Conservation (phyloP, 2,329 filamentous ascomycete genomes). For the Penicillium sp. region DNA sequence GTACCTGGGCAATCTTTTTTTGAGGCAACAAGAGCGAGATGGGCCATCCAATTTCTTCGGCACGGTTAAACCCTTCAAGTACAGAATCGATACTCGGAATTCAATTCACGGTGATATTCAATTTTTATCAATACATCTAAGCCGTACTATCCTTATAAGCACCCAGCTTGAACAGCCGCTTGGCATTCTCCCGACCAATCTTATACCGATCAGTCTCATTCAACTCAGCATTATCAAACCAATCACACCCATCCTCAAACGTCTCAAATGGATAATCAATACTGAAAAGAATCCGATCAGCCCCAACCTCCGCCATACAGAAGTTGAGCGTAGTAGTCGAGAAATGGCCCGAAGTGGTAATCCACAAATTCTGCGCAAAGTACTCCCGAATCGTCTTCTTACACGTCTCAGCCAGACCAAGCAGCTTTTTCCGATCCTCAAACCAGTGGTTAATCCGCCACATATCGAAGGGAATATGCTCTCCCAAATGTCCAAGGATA, state of each 20-base stretch:
- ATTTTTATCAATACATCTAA: constrained; percentile 13
- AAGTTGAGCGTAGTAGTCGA: constrained; percentile 45
- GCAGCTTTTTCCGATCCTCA: constrained; percentile 43
- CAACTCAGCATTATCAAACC: constrained; percentile 49
- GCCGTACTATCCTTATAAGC: constrained; percentile 38
- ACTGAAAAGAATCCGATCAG: constrained; percentile 46
- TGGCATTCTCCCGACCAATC: constrained; percentile 54
- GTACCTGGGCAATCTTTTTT: no score
- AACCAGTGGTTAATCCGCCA: constrained; percentile 53
- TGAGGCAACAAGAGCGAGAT: no score
- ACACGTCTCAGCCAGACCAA: constrained; percentile 43
- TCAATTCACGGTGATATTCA: neutral
- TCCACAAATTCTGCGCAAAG: constrained; percentile 48
- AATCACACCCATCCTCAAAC: constrained; percentile 47
- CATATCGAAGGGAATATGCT: constrained; percentile 57
- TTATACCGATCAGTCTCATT: constrained; percentile 42
- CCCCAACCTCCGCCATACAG: constrained; percentile 44
- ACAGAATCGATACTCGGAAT: no score
- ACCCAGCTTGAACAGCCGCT: constrained; percentile 46
- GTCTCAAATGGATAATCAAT: constrained; percentile 49
- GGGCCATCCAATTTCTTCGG: no score
- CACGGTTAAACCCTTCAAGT: no score
- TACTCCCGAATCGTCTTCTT: constrained; percentile 52
- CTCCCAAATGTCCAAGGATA: constrained; percentile 54
- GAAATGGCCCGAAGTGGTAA: constrained; percentile 48